phyloP scores from a whole-genome alignment of 1,284 basidiomycete genomes.

The Caloboletus firmus region DNA sequence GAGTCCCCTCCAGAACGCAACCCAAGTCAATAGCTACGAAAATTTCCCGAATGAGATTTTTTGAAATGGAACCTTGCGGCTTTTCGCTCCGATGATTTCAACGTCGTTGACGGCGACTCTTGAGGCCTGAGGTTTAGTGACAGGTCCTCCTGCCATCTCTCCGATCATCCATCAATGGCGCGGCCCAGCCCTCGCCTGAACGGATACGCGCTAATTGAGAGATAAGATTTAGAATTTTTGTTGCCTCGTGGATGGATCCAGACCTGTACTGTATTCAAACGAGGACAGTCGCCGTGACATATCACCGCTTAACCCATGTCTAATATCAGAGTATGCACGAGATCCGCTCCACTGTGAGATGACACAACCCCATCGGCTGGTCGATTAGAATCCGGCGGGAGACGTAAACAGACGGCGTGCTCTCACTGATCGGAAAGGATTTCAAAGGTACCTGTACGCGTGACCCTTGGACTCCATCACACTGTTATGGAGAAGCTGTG shows the following conservation, averaged over 20 bases:
- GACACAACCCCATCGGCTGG: neutral
- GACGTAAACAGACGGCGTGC: slow-evolving; percentile 9
- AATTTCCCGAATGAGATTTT: neutral
- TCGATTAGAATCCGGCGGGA: neutral
- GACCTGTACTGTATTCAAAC: neutral
- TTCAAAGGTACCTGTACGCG: neutral
- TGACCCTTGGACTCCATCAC: neutral
- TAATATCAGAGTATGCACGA: neutral
- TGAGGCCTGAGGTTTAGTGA: neutral
- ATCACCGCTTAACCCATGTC: neutral
- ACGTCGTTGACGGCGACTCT: neutral
- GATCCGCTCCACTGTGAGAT: slow-evolving; percentile 19
- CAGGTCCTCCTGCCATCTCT: neutral
- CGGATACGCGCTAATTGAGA: neutral
- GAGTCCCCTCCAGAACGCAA: neutral
- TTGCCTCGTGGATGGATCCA: neutral
- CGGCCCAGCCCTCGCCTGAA: slow-evolving; percentile 1
- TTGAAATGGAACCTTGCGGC: neutral
- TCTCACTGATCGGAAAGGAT: slow-evolving; percentile 4
- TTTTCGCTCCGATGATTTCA: neutral
- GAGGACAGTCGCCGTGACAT: neutral
- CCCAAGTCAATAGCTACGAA: neutral
- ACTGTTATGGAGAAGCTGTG: neutral
- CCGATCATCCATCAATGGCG: neutral
- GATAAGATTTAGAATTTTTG: neutral